phyloP scores from a whole-genome alignment of 2,329 filamentous ascomycete species.

The Hirsutella thompsonii region DNA sequence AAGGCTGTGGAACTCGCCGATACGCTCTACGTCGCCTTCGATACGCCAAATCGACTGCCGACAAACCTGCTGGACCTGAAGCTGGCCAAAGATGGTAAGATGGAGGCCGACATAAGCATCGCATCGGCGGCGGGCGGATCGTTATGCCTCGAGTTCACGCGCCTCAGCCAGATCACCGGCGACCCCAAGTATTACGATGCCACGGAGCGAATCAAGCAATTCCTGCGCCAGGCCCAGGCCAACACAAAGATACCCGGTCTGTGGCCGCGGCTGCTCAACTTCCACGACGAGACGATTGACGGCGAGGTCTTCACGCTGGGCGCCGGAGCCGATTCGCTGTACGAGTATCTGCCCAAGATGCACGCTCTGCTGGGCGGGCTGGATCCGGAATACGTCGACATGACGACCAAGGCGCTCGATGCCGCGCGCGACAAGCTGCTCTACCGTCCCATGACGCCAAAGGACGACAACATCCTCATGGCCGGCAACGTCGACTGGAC shows the following conservation, averaged over 20 bases:
- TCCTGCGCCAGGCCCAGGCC: constrained; percentile 52
- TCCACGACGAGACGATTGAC: constrained; percentile 33
- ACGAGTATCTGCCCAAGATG: constrained; percentile 50
- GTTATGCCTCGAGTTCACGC: constrained; percentile 61
- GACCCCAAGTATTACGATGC: constrained; percentile 66
- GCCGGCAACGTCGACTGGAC: constrained; percentile 28
- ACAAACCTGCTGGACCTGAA: constrained; percentile 31
- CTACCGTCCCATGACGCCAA: constrained; percentile 53
- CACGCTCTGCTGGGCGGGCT: constrained; percentile 51
- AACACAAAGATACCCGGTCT: constrained; percentile 56
- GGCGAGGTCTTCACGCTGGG: constrained; percentile 29
- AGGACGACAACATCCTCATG: constrained; percentile 46
- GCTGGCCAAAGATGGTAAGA: constrained; percentile 23
- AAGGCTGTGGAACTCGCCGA: constrained; percentile 40
- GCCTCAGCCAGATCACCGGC: constrained; percentile 60
- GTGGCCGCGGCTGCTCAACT: constrained; percentile 57
- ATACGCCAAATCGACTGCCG: constrained; percentile 40
- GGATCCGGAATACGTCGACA: constrained; percentile 45
- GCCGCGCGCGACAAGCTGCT: constrained; percentile 49
- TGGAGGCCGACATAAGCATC: constrained; percentile 22
- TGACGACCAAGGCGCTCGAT: constrained; percentile 52
- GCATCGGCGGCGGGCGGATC: constrained; percentile 43
- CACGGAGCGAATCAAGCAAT: constrained; percentile 58
- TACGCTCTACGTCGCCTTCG: constrained; percentile 38
- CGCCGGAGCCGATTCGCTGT: constrained; percentile 34